A percentile compares a stretch with the other conserved stretches of the same genome.
Evolutionary conservation across 116 monocot genomes (phyloP).

Genomic region (Thalassia testudinum): DNA sequence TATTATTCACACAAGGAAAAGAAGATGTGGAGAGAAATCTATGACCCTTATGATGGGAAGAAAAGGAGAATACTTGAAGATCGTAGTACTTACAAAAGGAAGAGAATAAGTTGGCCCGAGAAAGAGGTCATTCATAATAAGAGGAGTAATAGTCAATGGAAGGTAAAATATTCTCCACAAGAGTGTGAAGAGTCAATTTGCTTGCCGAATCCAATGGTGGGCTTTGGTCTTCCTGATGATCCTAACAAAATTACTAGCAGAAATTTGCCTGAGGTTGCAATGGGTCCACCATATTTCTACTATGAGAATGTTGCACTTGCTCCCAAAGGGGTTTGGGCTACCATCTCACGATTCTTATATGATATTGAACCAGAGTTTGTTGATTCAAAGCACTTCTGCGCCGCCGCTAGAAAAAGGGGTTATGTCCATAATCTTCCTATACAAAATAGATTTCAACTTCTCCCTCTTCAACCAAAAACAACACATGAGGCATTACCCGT

Average conservation of each 20-base stretch:
- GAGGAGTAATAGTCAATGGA: no score
- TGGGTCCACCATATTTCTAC: slow-evolving; percentile 54
- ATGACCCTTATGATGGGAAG: not conserved
- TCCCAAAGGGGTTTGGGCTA: slow-evolving; percentile 45
- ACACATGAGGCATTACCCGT: slow-evolving; percentile 13
- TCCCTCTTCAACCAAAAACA: slow-evolving; percentile 11
- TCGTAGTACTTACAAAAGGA: not conserved
- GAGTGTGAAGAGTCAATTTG: not conserved
- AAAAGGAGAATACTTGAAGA: slow-evolving; percentile 3
- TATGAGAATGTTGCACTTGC: slow-evolving; percentile 54
- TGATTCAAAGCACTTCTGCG: slow-evolving; percentile 37
- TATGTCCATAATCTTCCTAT: slow-evolving; percentile 66
- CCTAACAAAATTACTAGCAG: not conserved
- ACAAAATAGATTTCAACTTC: slow-evolving; percentile 21
- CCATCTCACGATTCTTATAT: slow-evolving; percentile 34
- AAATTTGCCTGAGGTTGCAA: slow-evolving; percentile 15
- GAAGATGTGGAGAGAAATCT: not conserved
- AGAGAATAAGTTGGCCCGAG: not conserved
- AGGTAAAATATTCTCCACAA: not conserved
- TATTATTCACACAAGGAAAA: slow-evolving; percentile 1
- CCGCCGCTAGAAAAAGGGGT: slow-evolving; percentile 35
- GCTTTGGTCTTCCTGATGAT: slow-evolving; percentile 14
- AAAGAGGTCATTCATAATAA: not conserved
- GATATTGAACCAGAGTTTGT: slow-evolving; percentile 56
- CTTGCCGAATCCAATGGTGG: slow-evolving; percentile 18